Percentiles rank a stretch among this genome's conserved stretches.
Conservation (phyloP, 306 rosid genomes). For the Pyrus betulifolia region DNA sequence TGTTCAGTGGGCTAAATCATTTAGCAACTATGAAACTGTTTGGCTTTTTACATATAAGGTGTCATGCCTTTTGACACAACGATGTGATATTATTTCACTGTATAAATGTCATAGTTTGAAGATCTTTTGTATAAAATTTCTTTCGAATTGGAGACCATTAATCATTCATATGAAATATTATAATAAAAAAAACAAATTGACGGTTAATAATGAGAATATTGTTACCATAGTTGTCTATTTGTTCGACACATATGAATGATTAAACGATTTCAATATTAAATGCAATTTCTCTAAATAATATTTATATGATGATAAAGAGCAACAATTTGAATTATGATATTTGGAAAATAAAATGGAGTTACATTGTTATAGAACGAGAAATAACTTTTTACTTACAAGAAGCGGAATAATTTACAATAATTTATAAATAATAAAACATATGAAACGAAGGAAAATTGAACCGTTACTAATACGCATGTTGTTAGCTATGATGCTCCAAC, state of each 20-base stretch:
- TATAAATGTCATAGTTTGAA: not conserved
- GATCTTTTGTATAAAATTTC: no score
- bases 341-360: no score
- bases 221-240: not conserved
- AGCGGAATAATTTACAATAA: no score
- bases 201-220: not conserved
- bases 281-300: no score
- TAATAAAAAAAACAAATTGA: not conserved
- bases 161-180: not conserved
- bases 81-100: no score
- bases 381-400: not conserved
- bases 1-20: not conserved
- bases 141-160: not conserved
- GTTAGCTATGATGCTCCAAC: not conserved
- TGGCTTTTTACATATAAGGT: no score
- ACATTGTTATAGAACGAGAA: no score
- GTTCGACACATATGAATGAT: no score
- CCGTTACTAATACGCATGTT: not conserved
- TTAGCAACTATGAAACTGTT: no score
- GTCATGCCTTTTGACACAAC: not conserved
- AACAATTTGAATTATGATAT: not conserved
- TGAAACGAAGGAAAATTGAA: not conserved
- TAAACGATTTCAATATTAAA: no score
- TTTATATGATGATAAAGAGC: no score
- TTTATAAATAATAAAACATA: not conserved